phyloP scores from a whole-genome alignment of 306 rosid genomes.

The Chamaecrista fasciculata region DNA sequence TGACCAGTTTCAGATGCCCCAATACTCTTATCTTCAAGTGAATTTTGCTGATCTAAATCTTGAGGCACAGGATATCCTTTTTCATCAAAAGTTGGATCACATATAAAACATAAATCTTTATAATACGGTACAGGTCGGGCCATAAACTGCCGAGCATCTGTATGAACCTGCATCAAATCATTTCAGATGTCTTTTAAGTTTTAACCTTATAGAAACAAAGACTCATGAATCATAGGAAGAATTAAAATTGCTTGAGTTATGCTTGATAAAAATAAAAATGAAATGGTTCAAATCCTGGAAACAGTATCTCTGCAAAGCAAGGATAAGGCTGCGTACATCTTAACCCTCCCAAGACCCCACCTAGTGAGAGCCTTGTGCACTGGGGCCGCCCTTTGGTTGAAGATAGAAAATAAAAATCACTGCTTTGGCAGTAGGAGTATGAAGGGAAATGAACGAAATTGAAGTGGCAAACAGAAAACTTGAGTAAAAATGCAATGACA shows the following conservation, averaged over 20 bases:
- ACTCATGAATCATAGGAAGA: constrained; percentile 4
- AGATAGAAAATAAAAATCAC: not conserved
- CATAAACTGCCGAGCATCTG: constrained; percentile 77
- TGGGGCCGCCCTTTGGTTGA: too few species aligned
- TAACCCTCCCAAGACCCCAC: too few species aligned
- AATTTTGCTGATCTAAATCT: constrained; percentile 43
- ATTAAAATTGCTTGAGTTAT: not conserved
- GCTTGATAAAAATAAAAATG: not conserved
- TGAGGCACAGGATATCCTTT: constrained; percentile 42
- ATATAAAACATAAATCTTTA: constrained; percentile 64
- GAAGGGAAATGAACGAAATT: not conserved
- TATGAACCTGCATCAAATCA: constrained; percentile 55
- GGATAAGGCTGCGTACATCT: too few species aligned
- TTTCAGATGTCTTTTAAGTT: constrained; percentile 16
- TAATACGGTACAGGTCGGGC: constrained; percentile 71
- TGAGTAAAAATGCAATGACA: constrained; percentile 8
- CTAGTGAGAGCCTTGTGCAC: too few species aligned
- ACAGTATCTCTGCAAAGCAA: too few species aligned
- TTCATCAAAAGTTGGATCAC: constrained; percentile 48
- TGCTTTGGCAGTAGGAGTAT: not conserved
- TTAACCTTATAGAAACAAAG: constrained; percentile 6
- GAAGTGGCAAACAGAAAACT: not conserved
- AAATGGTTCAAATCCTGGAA: too few species aligned
- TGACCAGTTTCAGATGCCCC: constrained; percentile 28
- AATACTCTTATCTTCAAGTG: constrained; percentile 30